Evolutionary conservation across 768 basidiomycete species (phyloP).

Genomic region (Lactifluus rugatus): DNA sequence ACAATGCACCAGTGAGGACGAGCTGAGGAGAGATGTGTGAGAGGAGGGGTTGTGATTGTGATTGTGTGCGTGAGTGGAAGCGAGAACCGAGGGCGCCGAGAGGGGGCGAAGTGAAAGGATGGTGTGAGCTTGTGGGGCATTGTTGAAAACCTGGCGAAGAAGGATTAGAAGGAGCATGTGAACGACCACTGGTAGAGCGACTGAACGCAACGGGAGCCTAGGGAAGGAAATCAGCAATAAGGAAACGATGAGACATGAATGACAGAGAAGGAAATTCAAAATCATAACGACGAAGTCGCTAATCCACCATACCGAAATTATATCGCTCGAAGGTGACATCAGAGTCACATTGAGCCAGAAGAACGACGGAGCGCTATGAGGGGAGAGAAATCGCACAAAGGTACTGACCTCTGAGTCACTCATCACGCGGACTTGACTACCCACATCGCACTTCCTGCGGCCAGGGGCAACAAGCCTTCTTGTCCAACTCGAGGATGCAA

Average conservation of each 20-base stretch:
- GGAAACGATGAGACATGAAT: neutral
- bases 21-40: conserved; percentile 32
- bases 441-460: conserved; percentile 66
- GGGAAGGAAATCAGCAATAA: conserved; percentile 29
- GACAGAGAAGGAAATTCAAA: neutral
- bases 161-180: conserved; percentile 70
- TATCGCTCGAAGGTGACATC: neutral
- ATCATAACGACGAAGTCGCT: too few species aligned
- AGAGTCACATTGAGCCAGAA: neutral
- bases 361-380: neutral
- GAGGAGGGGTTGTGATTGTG: conserved; percentile 36
- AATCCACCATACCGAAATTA: too few species aligned
- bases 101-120: conserved; percentile 32
- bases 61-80: conserved; percentile 56
- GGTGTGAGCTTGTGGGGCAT: conserved; percentile 34
- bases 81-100: conserved; percentile 36
- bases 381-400: neutral
- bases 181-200: conserved; percentile 36
- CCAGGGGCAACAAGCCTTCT: conserved; percentile 58
- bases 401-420: conserved; percentile 68
- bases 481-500: conserved; percentile 68
- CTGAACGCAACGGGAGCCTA: conserved; percentile 38
- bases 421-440: conserved; percentile 35
- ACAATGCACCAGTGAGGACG: conserved; percentile 28
- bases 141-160: conserved; percentile 29